phyloP scores from a whole-genome alignment of 2,329 filamentous ascomycete genomes.

The Colletotrichum lentis region DNA sequence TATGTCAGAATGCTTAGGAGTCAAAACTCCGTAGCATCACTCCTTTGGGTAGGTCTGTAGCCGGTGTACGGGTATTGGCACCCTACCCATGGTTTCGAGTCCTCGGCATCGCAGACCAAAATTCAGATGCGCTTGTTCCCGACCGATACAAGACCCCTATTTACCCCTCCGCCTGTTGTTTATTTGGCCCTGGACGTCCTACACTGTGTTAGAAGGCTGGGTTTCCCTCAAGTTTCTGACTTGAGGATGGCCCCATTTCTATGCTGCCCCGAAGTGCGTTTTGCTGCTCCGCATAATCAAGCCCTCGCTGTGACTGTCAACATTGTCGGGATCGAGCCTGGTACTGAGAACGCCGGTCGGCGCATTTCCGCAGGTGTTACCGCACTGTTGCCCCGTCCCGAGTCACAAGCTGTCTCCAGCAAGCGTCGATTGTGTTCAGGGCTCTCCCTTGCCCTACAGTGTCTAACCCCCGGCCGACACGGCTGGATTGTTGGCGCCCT shows the following conservation, averaged over 20 bases:
- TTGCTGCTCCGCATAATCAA: slow-evolving; percentile 2
- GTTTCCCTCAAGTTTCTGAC: neutral
- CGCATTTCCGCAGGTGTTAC: neutral
- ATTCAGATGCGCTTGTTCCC: neutral
- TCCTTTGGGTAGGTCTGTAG: neutral
- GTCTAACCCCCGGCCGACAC: neutral
- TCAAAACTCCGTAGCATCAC: neutral
- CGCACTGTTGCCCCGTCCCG: slow-evolving; percentile 3
- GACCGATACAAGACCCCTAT: slow-evolving; percentile 29
- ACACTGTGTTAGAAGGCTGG: neutral
- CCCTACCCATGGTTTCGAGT: neutral
- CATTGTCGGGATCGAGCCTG: slow-evolving; percentile 5
- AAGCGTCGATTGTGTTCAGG: neutral
- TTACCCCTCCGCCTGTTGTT: slow-evolving; percentile 25
- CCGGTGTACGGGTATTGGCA: no score
- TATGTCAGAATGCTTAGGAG: neutral
- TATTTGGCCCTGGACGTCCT: slow-evolving; percentile 11
- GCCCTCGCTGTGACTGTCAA: neutral
- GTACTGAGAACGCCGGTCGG: slow-evolving; percentile 14
- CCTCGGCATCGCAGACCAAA: neutral
- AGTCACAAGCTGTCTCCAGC: slow-evolving; percentile 22
- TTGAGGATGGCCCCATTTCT: neutral
- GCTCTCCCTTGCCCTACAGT: slow-evolving; percentile 13
- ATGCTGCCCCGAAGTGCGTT: slow-evolving; percentile 4
- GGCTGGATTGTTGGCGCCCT: slow-evolving; percentile 13